Evolutionary conservation across 192 early-diverging fungal genomes (phyloP).

Genomic region (Gigaspora rosea): DNA sequence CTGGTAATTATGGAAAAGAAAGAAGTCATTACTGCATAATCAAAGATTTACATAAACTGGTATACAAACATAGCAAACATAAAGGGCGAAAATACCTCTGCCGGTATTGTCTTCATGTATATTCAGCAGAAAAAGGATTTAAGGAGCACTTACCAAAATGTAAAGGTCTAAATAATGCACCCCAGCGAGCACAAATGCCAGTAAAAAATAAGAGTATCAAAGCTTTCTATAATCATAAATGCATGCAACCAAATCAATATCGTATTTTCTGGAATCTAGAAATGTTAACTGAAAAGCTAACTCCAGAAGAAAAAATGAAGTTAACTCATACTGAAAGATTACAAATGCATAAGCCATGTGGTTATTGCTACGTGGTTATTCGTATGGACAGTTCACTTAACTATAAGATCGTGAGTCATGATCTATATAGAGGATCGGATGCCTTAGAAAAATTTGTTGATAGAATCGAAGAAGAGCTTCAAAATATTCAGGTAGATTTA

Average conservation of each 20-base stretch:
- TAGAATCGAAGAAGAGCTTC: not conserved
- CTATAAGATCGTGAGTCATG: slow-evolving; percentile 11
- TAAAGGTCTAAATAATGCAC: slow-evolving; percentile 13
- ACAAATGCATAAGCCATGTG: slow-evolving; percentile 9
- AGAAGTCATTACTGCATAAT: slow-evolving; percentile 17
- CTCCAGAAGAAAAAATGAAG: slow-evolving; percentile 11
- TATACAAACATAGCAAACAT: slow-evolving; percentile 28
- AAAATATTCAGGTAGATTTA: not conserved
- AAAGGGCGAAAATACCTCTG: slow-evolving; percentile 19
- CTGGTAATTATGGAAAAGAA: not conserved
- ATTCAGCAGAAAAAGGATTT: slow-evolving; percentile 14
- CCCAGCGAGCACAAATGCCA: not conserved
- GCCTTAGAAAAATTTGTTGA: not conserved
- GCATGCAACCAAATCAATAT: slow-evolving; percentile 12
- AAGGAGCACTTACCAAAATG: slow-evolving; percentile 8
- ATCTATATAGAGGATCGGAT: slow-evolving; percentile 15
- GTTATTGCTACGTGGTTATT: slow-evolving; percentile 10
- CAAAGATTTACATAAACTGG: slow-evolving; percentile 15
- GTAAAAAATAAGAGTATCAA: slow-evolving; percentile 3
- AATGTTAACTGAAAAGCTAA: slow-evolving; percentile 7
- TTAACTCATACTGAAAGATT: slow-evolving; percentile 19
- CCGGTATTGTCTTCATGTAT: slow-evolving; percentile 17
- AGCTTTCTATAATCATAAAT: slow-evolving; percentile 24
- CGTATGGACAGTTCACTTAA: slow-evolving; percentile 16
- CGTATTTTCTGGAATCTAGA: slow-evolving; percentile 5